These are phyloP conservation scores for Falciphora oryzae DNA, from an alignment of 2,329 filamentous ascomycete species.

Conservation along the genomic window DNA sequence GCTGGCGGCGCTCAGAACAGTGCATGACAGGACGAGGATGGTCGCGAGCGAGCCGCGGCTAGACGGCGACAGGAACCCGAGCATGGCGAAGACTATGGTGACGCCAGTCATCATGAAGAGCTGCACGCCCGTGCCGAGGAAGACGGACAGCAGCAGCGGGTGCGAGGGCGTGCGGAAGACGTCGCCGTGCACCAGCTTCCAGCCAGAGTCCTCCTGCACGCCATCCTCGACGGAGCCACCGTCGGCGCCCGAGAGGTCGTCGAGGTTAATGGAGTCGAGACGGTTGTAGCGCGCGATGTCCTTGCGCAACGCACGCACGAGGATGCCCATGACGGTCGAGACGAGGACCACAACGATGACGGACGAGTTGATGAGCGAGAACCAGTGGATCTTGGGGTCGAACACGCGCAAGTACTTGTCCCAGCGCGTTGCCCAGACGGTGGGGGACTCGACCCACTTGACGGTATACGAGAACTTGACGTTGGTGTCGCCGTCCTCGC, in stretches of 20 bases:
- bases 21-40: slow-evolving; percentile 90
- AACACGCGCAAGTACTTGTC: slow-evolving; percentile 98
- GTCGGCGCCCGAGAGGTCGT: slow-evolving; percentile 66
- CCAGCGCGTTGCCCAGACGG: slow-evolving; percentile 95
- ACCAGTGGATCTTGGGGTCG: slow-evolving; percentile 98
- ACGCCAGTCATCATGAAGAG: slow-evolving; percentile 96
- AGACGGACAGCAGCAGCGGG: slow-evolving; percentile 76
- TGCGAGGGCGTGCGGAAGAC: slow-evolving; percentile 86
- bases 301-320: slow-evolving; percentile 82
- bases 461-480: slow-evolving; percentile 92
- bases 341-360: slow-evolving; percentile 91
- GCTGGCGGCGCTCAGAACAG: slow-evolving; percentile 83
- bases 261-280: slow-evolving; percentile 82
- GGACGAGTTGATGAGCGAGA: slow-evolving; percentile 92
- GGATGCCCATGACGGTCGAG: slow-evolving; percentile 86
- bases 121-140: slow-evolving; percentile 90
- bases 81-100: slow-evolving; percentile 86
- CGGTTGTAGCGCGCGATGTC: slow-evolving; percentile 97
- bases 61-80: slow-evolving; percentile 92
- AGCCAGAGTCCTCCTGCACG: slow-evolving; percentile 94
- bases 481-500: slow-evolving; percentile 50
- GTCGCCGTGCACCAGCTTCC: slow-evolving; percentile 97
- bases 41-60: slow-evolving; percentile 93
- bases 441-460: slow-evolving; percentile 76
- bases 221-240: slow-evolving; percentile 70